Evolutionary conservation across 768 basidiomycete species (phyloP), one percentile per base, ranked within the genome.

Genomic region (Ramaria rubella): DNA sequence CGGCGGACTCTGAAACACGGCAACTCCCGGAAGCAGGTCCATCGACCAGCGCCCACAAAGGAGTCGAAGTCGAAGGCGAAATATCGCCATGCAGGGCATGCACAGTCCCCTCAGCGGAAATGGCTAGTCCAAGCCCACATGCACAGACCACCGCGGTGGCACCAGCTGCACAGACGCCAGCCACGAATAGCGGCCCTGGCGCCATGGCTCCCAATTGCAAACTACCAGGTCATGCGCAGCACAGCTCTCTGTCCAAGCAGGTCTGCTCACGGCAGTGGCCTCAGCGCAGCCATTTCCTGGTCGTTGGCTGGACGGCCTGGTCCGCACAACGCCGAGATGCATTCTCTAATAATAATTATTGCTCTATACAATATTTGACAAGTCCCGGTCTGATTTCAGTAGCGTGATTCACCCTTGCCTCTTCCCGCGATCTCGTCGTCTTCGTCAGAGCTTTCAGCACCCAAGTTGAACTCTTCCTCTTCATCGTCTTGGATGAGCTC

Each of bases 1-100:
- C 2, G n/a, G 34, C 55, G 55, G 55, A 56, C 40, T 45, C 36
- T 49, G 44, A 56, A 56, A 12, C 15, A 19, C 55, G 55, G 55
- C 29, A 56, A 30, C 15, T 56, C 11, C 55, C 55, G 55, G 48
- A 31, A 5, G 26, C 31, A 40, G n/a, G 23, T 21, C 24, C 17
- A 26, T 29, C 43, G n/a, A 38, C 19, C 43, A 11, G 14, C 17
- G 12, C 46, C 27, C 46, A 30, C 46, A 48, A 48, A 27, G 29
- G 46, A 48, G 40, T n/a, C n/a, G n/a, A n/a, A n/a, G n/a, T n/a
- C n/a, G n/a, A n/a, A n/a, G n/a, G n/a, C n/a, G n/a, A n/a, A n/a
- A n/a, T n/a, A n/a, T n/a, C n/a, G n/a, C n/a, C n/a, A n/a, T n/a
- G n/a, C n/a, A n/a, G n/a, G n/a, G n/a, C n/a, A n/a, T n/a, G n/a